These are phyloP conservation scores for Suillus subluteus DNA, from an alignment of 768 basidiomycete species.

Conservation along the genomic window DNA sequence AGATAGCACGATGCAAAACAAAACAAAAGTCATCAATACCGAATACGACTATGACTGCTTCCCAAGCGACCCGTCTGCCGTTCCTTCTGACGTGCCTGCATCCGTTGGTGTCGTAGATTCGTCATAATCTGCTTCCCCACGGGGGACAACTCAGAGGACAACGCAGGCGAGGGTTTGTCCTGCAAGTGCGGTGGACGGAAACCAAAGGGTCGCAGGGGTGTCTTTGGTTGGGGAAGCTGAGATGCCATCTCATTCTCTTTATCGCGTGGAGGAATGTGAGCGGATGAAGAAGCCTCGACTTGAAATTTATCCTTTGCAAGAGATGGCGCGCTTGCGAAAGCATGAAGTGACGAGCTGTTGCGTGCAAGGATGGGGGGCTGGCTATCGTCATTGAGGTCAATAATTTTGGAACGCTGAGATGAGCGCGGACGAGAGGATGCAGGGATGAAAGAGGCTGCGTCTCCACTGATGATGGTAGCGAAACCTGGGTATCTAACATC, in stretches of 20 bases:
- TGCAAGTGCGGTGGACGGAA: conserved; percentile 35
- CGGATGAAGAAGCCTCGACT: neutral
- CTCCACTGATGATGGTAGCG: conserved; percentile 11
- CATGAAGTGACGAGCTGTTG: conserved; percentile 15
- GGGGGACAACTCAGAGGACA: conserved; percentile 76
- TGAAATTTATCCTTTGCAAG: conserved; percentile 8
- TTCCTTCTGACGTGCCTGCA: conserved; percentile 36
- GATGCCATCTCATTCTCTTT: conserved; percentile 30
- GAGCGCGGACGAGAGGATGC: conserved; percentile 9
- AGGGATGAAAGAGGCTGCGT: neutral
- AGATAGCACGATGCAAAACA: neutral
- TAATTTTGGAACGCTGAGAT: conserved; percentile 4
- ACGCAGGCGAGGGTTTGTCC: conserved; percentile 60
- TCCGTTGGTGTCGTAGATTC: conserved; percentile 52
- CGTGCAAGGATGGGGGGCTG: conserved; percentile 7
- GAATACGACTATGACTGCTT: conserved; percentile 35
- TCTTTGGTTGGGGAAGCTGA: conserved; percentile 41
- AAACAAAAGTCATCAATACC: conserved; percentile 22
- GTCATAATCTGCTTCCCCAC: conserved; percentile 69
- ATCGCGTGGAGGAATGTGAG: conserved; percentile 1
- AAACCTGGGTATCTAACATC: conserved; percentile 11
- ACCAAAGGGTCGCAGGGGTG: conserved; percentile 49
- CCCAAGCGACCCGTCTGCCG: conserved; percentile 34
- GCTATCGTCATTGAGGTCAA: conserved; percentile 18
- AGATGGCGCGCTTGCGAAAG: neutral